phyloP scores from a whole-genome alignment of 345 rosid genomes.

The Eucalyptus virginea region DNA sequence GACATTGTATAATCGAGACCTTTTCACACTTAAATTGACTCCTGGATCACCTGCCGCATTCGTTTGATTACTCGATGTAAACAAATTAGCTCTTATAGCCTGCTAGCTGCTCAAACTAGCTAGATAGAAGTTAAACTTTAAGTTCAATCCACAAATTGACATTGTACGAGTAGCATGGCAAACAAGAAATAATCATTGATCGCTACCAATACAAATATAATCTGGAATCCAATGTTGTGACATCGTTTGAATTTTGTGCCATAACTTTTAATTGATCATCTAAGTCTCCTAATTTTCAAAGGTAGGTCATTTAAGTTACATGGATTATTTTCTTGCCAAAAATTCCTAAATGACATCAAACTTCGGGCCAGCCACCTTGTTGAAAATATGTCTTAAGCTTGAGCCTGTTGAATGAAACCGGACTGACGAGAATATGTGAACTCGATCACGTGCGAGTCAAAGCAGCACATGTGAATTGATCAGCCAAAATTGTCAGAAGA shows the following conservation, averaged over 20 bases:
- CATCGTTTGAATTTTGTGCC: rapidly evolving
- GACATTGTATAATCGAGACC: too few relatives aligned
- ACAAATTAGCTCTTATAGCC: background rate
- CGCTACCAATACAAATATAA: too few relatives aligned
- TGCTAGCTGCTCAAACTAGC: background rate
- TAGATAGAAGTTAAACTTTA: background rate
- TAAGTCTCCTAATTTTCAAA: background rate
- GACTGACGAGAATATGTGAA: too few relatives aligned
- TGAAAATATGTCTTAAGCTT: too few relatives aligned
- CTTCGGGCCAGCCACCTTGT: background rate
- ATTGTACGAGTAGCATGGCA: too few relatives aligned
- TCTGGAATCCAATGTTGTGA: background rate
- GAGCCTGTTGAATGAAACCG: rapidly evolving
- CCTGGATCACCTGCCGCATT: too few relatives aligned
- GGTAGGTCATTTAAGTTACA: background rate
- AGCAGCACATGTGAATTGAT: too few relatives aligned
- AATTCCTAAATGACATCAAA: background rate
- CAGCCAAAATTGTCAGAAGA: too few relatives aligned
- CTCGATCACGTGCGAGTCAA: rapidly evolving
- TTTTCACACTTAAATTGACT: too few relatives aligned
- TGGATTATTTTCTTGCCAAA: background rate
- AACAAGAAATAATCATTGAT: background rate
- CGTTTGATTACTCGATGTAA: too few relatives aligned
- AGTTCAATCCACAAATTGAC: too few relatives aligned
- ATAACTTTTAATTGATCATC: background rate